Conservation (phyloP, 2,329 filamentous ascomycete species). For the Rutstroemia sp. region DNA sequence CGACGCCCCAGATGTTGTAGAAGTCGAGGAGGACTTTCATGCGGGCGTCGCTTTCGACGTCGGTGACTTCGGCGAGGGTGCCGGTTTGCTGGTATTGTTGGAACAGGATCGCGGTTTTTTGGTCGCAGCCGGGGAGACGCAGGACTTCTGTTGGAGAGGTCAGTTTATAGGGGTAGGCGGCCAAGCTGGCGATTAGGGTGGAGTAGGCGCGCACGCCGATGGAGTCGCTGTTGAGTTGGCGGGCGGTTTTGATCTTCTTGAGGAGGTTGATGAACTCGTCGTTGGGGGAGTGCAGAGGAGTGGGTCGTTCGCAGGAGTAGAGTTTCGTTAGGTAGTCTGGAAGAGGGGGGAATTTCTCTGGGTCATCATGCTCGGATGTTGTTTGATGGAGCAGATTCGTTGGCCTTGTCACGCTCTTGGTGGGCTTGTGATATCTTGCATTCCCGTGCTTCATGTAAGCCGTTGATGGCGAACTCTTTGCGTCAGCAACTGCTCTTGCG, state of each 20-base stretch:
- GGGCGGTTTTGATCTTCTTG: slow-evolving; percentile 63
- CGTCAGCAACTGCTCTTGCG: slow-evolving; percentile 23
- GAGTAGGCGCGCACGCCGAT: slow-evolving; percentile 83
- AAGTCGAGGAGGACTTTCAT: slow-evolving; percentile 61
- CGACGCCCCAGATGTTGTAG: slow-evolving; percentile 89
- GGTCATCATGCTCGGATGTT: slow-evolving; percentile 69
- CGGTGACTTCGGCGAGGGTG: slow-evolving; percentile 53
- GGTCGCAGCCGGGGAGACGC: slow-evolving; percentile 68
- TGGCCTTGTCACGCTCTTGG: slow-evolving; percentile 29
- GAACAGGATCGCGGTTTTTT: slow-evolving; percentile 72
- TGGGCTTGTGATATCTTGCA: slow-evolving; percentile 9
- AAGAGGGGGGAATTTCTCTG: slow-evolving; percentile 49
- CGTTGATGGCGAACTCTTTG: slow-evolving; percentile 12
- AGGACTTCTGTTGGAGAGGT: slow-evolving; percentile 34
- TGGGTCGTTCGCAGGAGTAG: slow-evolving; percentile 77
- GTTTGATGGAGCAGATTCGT: slow-evolving; percentile 53
- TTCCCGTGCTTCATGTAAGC: slow-evolving; percentile 12
- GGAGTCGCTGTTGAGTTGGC: slow-evolving; percentile 65
- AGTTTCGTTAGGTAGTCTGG: slow-evolving; percentile 58
- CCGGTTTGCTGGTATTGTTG: slow-evolving; percentile 62
- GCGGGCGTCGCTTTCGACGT: slow-evolving; percentile 55
- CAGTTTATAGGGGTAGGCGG: slow-evolving; percentile 60
- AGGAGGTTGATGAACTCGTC: slow-evolving; percentile 66
- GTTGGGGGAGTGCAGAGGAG: slow-evolving; percentile 65
- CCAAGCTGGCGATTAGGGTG: slow-evolving; percentile 73